Base-by-base conservation (phyloP, 306 rosid species). In the Parietaria judaica region DNA sequence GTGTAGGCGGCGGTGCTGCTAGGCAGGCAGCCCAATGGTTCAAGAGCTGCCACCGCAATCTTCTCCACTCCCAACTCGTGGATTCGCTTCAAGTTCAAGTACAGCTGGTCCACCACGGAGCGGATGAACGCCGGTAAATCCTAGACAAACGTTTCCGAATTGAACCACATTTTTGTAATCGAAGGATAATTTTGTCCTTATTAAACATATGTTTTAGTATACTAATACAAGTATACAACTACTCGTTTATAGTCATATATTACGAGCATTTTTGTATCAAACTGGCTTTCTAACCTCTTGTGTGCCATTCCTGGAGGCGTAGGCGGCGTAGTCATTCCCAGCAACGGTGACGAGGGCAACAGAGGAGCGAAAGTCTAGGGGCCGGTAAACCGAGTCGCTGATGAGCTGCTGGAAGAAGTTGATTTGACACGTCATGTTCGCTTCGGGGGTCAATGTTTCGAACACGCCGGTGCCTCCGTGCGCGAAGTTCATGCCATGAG, bases 1-100 rank as follows among this genome's bases (percentile, higher is more conserved):
- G 88, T 76, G 46, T 54, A 52, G 10, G 52, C 4, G 1, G 50
- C 66, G 14, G 95, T 88, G 51, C 36, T 23, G 51, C 1, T 0
- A 0, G 96, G 99, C 39, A 92, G 88, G 56, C 99, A 92, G 36
- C 96, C 96, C 55, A 88, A 43, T 13, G 99, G 99, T 56, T 83
- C 80, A 3, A 92, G 76, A 34, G 66, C 63, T 6, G 68, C 53
- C 71, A 88, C 84, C 5, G 79, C 83, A 3, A 88, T 61, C 73
- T 88, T 88, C 55, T 67, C 69, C 57, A 88, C 84, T 72, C 99
- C 99, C 65, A 84, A 16, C 38, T 41, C 80, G 68, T 72, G 74
- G 23, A 88, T 81, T 14, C 85, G 79, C 68, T 73, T 72, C 72
- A 86, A 17, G 70, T 88, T 69, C 14, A 13, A 62, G 0, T 36